Base-by-base conservation (phyloP, 768 basidiomycete species). In the Nidula microcarpa region DNA sequence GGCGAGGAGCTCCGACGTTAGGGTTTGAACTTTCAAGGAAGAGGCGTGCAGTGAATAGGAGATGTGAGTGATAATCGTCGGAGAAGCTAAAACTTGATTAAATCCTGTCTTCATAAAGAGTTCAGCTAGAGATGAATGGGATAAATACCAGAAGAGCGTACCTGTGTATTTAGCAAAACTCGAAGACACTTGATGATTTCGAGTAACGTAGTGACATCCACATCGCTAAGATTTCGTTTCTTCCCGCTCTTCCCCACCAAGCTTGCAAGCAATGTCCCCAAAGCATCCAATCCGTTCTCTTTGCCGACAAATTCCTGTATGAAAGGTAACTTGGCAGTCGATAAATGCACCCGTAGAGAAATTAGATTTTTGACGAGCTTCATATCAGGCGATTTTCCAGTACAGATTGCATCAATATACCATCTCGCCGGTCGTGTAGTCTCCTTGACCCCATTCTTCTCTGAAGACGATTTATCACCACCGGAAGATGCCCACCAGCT, bases 141-240 rank as follows among this genome's bases (percentile, higher is more conserved):
- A 63, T 43, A 61, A 41, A 44, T 57, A 33, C 46, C 11, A 5
- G 23, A 49, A 30, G 16, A 33, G 56, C 85, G 64, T 61, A 92
- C 94, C 69, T 89, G 84, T 1, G 88, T 95, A 61, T 97, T 97
- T 57, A 94, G 72, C 14, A 98, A 68, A 0, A 88, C 87, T 39
- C 93, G 75, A 18, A 97, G 68, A 64, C 91, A 94, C 62, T 86
- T 90, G 57, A 92, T 76, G 18, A 86, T 66, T 63, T 96, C 93
- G 33, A 87, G 61, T 30, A 94, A 70, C 1, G 87, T 82, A 2
- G 77, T 80, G 10, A 77, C 80, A 63, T 92, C 89, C 30, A 79
- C 68, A 47, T 95, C 91, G 3, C 71, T 78, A 49, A 84, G 63
- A n/a, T 59, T 66, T 56, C 77, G 81, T 61, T 76, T 75, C 69